Percentiles rank a stretch among this genome's conserved stretches.
Conservation (phyloP, 495 filamentous ascomycete species). For the Aspergillus egyptiacus region DNA sequence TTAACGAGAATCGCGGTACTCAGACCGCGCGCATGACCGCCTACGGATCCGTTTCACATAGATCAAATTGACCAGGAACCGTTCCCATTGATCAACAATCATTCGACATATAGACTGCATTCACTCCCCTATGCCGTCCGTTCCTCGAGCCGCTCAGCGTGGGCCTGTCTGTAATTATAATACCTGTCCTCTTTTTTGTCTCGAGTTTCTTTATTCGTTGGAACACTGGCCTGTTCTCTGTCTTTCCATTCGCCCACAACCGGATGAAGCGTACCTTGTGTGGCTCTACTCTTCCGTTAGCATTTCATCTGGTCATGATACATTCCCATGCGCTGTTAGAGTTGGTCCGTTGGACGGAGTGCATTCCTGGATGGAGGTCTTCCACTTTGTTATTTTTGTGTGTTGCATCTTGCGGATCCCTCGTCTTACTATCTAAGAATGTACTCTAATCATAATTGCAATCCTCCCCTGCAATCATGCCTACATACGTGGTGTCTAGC, state of each 20-base stretch:
- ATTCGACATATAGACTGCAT: constrained; percentile 19
- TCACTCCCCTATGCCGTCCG: constrained; percentile 1
- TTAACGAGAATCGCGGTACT: constrained; percentile 15
- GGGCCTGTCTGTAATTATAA: constrained; percentile 21
- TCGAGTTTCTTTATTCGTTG: constrained; percentile 1
- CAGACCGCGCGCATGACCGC: constrained; percentile 12
- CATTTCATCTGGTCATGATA: not conserved
- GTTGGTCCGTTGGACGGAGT: not conserved
- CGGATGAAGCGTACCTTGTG: not conserved
- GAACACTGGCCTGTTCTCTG: constrained; percentile 7
- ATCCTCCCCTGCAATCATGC: no score
- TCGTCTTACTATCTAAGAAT: not conserved
- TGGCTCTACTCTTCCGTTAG: not conserved
- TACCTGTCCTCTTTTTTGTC: constrained; percentile 7
- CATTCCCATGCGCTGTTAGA: constrained; percentile 4
- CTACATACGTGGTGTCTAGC: no score
- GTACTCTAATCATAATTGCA: constrained; percentile 3
- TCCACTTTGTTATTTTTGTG: not conserved
- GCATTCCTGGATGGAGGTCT: not conserved
- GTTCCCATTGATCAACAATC: constrained; percentile 9
- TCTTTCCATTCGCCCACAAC: constrained; percentile 3
- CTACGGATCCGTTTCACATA: constrained; percentile 6
- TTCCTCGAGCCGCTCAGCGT: constrained; percentile 1
- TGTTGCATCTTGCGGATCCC: not conserved
- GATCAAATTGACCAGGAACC: constrained; percentile 5